Base-by-base conservation (phyloP, 176 grass and related monocot genomes). In the Otatea glauca region DNA sequence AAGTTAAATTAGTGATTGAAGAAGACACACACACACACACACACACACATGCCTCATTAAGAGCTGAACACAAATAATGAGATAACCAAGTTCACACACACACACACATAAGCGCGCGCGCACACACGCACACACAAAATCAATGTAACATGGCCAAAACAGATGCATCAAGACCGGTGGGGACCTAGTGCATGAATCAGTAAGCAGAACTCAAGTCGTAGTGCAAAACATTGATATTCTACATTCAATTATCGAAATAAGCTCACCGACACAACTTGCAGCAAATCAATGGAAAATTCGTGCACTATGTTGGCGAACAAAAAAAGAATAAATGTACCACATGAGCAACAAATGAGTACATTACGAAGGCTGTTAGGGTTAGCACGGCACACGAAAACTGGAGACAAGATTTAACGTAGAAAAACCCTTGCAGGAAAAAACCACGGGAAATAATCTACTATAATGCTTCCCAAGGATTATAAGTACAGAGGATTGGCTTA, bases 21-120 rank as follows among this genome's bases (percentile, higher is more conserved):
- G 51, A 87, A 59, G 41, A 39, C 17, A 67, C 66, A 63, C 15
- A 39, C 43, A 49, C 18, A 6, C 1, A 13, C 12, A 78, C 7
- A 66, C 23, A 47, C 7, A n/a, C n/a, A n/a, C n/a, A 83, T 51
- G 89, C 89, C 62, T 95, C 89, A 55, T 91, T 97, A 83, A 95
- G 89, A 84, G 93, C 96, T 98, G 91, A 16, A 83, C 51, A 88
- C 44, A 81, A 68, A 84, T 64, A 68, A 56, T 42, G 27, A 79
- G 39, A 39, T n/a, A 60, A 62, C 6, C 10, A 37, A 23, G 59
- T 67, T 79, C 17, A 67, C 66, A 63, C 15, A 39, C 43, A 49
- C 18, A 13, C 12, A 78, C 7, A 66, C 23, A 47, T 41, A 1
- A 29, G 1, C 29, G 29, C 29, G 1, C 29, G 29, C 1, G 29